Evolutionary conservation across 208 protist species (phyloP).

Genomic region (Wallacemonas sp.): DNA sequence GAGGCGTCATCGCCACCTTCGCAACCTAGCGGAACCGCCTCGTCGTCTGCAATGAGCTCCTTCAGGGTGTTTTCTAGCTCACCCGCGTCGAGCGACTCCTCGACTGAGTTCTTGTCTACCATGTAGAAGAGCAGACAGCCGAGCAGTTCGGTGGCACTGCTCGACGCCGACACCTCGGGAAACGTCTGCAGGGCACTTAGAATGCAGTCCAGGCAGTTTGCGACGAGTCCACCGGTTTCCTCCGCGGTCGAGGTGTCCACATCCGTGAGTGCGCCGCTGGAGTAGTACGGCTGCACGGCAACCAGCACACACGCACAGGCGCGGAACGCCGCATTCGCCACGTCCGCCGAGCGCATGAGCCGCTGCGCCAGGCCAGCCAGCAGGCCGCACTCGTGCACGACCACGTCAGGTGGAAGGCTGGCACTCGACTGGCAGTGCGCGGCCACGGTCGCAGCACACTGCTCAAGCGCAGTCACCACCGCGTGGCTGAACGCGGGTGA

Average conservation of each 20-base stretch:
- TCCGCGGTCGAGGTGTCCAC: background rate
- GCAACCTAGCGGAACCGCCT: constrained; percentile 58
- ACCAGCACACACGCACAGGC: constrained; percentile 28
- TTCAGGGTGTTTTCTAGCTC: constrained; percentile 18
- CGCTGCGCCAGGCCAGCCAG: constrained; percentile 28
- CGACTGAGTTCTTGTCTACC: background rate
- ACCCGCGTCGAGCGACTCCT: background rate
- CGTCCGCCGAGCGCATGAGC: constrained; percentile 27
- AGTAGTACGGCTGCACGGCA: constrained; percentile 13
- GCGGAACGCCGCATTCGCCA: constrained; percentile 25
- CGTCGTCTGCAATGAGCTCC: constrained; percentile 49
- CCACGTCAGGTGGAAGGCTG: background rate
- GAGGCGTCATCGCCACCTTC: constrained; percentile 39
- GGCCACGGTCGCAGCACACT: background rate
- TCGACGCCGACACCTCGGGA: constrained; percentile 27
- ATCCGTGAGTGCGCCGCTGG: background rate
- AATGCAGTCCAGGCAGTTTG: constrained; percentile 49
- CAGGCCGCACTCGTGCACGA: constrained; percentile 15
- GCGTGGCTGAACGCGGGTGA: constrained; percentile 21
- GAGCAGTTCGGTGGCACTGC: constrained; percentile 18
- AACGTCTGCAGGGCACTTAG: constrained; percentile 39
- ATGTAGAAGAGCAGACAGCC: constrained; percentile 47
- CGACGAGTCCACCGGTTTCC: constrained; percentile 5
- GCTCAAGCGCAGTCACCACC: constrained; percentile 15
- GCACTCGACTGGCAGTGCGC: too few species aligned